These are phyloP conservation scores for Jatropha multifida DNA, from an alignment of 441 rosid genomes.

Conservation along the genomic window DNA sequence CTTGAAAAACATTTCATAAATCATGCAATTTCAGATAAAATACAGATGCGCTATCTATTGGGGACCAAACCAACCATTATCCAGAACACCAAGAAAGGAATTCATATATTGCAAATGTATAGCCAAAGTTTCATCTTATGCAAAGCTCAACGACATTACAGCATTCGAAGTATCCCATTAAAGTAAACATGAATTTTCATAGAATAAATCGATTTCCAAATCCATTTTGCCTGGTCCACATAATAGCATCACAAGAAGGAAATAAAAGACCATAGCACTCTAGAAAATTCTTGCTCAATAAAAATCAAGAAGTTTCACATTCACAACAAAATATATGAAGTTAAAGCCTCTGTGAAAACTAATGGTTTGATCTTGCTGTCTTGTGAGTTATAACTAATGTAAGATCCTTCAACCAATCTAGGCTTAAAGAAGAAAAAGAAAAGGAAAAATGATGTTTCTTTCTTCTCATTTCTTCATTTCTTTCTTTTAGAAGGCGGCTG, in stretches of 20 bases:
- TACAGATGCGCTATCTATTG: no score
- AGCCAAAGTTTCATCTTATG: no score
- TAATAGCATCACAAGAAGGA: neutral
- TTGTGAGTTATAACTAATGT: neutral
- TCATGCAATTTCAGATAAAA: no score
- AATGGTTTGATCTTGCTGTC: neutral
- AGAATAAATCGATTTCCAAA: neutral
- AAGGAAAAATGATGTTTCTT: neutral
- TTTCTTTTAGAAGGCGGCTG: slow-evolving; percentile 35
- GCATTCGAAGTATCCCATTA: no score
- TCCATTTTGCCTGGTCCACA: neutral
- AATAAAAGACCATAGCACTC: neutral
- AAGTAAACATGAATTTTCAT: no score
- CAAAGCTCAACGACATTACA: no score
- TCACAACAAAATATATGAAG: neutral
- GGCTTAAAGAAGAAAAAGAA: neutral
- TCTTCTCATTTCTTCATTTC: slow-evolving; percentile 19
- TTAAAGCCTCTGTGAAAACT: neutral
- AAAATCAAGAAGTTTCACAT: neutral
- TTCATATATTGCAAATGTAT: no score
- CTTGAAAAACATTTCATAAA: no score
- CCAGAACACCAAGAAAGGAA: no score
- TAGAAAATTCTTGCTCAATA: neutral
- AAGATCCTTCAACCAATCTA: slow-evolving; percentile 11
- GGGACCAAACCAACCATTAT: no score